Percentiles rank a stretch among this genome's conserved stretches.
Conservation (phyloP, 768 basidiomycete species). For the Psilocybe sp. region DNA sequence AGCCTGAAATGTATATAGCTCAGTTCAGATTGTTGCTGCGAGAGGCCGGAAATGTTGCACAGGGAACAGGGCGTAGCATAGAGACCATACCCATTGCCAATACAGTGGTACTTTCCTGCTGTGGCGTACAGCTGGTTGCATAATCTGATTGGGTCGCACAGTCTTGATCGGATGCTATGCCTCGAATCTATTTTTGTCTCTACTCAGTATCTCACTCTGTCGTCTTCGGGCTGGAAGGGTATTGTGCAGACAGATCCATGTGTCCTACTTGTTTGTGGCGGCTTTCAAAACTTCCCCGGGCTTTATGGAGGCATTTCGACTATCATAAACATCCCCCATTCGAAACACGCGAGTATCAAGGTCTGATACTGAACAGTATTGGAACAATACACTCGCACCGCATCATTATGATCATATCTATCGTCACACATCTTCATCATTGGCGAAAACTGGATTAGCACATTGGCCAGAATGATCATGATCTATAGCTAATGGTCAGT, state of each 20-base stretch:
- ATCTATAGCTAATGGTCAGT: neutral
- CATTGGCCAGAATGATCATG: too few relatives aligned
- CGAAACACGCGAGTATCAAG: too few relatives aligned
- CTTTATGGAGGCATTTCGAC: too few relatives aligned
- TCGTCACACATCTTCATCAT: too few relatives aligned
- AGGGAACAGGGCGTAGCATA: neutral
- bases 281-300: too few relatives aligned
- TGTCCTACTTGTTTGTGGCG: neutral
- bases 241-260: neutral
- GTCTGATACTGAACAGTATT: too few relatives aligned
- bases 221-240: neutral
- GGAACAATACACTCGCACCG: too few relatives aligned
- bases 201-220: neutral
- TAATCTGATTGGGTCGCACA: slow-evolving; percentile 4
- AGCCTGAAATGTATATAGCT: too few relatives aligned
- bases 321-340: too few relatives aligned
- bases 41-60: neutral
- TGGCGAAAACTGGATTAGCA: too few relatives aligned
- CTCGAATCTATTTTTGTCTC: neutral
- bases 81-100: neutral
- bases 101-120: neutral
- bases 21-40: too few relatives aligned
- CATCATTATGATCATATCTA: too few relatives aligned
- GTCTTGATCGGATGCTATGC: slow-evolving; percentile 6
- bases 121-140: neutral